Base-by-base conservation (phyloP, 1,284 basidiomycete genomes). In the Flammula alnicola region DNA sequence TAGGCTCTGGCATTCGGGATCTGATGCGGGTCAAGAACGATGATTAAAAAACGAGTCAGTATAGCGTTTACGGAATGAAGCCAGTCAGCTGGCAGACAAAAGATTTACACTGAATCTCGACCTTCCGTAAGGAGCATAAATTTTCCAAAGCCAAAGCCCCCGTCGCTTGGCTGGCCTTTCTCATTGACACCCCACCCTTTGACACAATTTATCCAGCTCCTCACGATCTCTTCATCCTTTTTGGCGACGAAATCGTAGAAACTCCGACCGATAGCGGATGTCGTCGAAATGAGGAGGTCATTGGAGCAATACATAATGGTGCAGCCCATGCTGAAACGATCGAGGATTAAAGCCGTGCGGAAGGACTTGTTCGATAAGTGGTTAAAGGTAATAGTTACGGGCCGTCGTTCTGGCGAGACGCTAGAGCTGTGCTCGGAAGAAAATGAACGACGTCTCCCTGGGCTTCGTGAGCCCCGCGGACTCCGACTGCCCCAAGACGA, bases 101-200 rank as follows among this genome's bases (percentile, higher is more conserved):
- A 60, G 61, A 60, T 68, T 52, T 53, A 81, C 85, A 75, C 74
- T 0, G 81, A 82, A 61, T 87, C 81, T 54, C 88, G 69, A 0
- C 84, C 85, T 42, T 73, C 71, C 1, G 75, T 68, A 49, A 76
- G 65, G 2, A 88, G 60, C 27, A 64, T 69, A 59, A 91, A 91
- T 59, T 78, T 80, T 9, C 86, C 86, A 66, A 86, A 90, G 10
- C 86, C 88, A 62, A 90, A 91, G 0, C 88, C 88, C 23, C 88
- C 88, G 56, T 89, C 86, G 62, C 84, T 86, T 16, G 88, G 88
- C 64, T 86, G 83, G 0, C 88, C 88, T 5, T 80, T 77, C 63
- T 89, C 88, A 54, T 89, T 89, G 39, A 89, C 86, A 14, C 87
- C 88, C 84, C 87, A 90, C 2, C 79, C 76, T 63, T 91, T 91